A percentile compares a stretch with the other conserved stretches of the same genome.
phyloP scores from a whole-genome alignment of 257 asterid species.

The Echites panduratus region DNA sequence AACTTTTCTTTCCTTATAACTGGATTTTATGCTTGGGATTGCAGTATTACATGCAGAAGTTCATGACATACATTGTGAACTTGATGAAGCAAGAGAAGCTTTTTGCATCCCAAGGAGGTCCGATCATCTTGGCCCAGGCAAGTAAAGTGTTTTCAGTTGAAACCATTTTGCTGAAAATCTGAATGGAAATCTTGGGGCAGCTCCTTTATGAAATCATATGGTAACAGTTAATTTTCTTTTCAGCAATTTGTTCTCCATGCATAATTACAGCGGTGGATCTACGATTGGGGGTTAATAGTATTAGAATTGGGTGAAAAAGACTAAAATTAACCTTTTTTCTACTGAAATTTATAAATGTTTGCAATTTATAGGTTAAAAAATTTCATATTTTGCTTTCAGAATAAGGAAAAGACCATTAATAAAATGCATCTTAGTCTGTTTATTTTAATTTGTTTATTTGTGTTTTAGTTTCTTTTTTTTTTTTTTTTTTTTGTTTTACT shows the following conservation, averaged over 20 bases:
- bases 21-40: neutral
- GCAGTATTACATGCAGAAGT: conserved; percentile 38
- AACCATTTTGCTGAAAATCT: neutral
- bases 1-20: neutral
- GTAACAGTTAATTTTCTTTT: neutral
- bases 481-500: no score
- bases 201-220: neutral
- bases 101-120: conserved; percentile 47
- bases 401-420: no score
- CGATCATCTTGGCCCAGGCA: conserved; percentile 52
- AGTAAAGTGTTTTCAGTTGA: neutral
- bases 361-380: neutral
- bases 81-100: conserved; percentile 33
- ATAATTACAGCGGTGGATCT: neutral
- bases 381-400: no score
- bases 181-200: neutral
- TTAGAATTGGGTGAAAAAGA: neutral
- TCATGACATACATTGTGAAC: conserved; percentile 33
- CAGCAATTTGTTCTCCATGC: neutral
- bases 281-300: no score
- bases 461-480: no score
- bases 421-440: neutral
- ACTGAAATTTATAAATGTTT: neutral
- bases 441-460: no score
- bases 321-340: neutral